phyloP scores from a whole-genome alignment of 2,329 filamentous ascomycete species.

The Cladosporium cucumerinum region DNA sequence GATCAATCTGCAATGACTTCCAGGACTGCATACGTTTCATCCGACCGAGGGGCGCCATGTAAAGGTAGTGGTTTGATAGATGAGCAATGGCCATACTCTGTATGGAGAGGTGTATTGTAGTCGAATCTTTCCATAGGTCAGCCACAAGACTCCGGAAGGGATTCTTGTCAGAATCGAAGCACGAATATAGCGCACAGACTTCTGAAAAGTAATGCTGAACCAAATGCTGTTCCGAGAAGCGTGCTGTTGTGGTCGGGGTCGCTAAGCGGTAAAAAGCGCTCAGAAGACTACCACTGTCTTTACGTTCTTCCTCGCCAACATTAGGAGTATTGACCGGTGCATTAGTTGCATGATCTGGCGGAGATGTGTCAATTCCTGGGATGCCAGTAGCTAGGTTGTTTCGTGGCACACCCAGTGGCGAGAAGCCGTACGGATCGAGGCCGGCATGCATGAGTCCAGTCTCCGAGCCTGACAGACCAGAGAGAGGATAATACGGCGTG shows the following conservation, averaged over 20 bases:
- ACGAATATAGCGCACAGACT: conserved; percentile 60
- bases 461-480: background rate
- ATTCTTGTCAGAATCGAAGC: conserved; percentile 61
- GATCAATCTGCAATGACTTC: conserved; percentile 50
- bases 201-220: conserved; percentile 64
- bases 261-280: conserved; percentile 26
- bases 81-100: conserved; percentile 64
- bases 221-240: conserved; percentile 41
- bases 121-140: conserved; percentile 56
- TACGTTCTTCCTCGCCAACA: background rate
- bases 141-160: conserved; percentile 59
- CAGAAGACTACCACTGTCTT: conserved; percentile 18
- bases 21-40: conserved; percentile 53
- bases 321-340: background rate
- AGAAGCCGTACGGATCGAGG: conserved; percentile 1
- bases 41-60: conserved; percentile 49
- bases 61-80: conserved; percentile 55
- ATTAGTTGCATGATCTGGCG: background rate
- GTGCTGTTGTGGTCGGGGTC: conserved; percentile 28
- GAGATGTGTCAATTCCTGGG: background rate
- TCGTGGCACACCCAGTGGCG: conserved; percentile 1
- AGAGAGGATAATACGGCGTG: background rate
- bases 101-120: conserved; percentile 58
- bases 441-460: background rate
- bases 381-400: background rate